A percentile compares a stretch with the other conserved stretches of the same genome.
phyloP scores from a whole-genome alignment of 1,284 basidiomycete genomes.

The Cystobasidium sp. region DNA sequence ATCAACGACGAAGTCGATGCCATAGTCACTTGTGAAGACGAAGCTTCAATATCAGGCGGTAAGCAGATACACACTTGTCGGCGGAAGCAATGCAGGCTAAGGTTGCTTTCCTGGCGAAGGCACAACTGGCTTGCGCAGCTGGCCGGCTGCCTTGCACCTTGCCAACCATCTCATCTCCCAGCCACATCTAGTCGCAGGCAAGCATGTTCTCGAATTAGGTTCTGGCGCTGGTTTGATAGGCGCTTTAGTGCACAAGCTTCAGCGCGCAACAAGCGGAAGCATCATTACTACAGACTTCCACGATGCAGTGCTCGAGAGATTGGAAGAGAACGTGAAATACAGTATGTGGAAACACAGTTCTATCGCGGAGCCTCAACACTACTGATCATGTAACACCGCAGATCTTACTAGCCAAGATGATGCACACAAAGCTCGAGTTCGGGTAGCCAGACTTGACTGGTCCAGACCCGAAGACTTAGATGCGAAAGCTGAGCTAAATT shows the following conservation, averaged over 20 bases:
- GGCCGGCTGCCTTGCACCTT: constrained; percentile 25
- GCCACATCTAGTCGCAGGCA: constrained; percentile 9
- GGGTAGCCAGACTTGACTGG: constrained; percentile 21
- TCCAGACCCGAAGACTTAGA: neutral
- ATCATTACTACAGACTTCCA: constrained; percentile 27
- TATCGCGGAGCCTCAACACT: neutral
- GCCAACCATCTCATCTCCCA: constrained; percentile 23
- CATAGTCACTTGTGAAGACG: constrained; percentile 18
- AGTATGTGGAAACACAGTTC: neutral
- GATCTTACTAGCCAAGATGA: neutral
- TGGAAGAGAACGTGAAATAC: neutral
- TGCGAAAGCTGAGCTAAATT: neutral
- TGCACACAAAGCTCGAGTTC: no score
- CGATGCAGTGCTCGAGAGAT: constrained; percentile 17
- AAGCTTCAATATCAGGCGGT: constrained; percentile 30
- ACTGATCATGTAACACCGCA: neutral
- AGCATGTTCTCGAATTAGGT: constrained; percentile 30
- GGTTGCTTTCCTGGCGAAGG: constrained; percentile 2
- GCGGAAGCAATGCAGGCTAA: neutral
- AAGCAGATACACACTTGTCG: neutral
- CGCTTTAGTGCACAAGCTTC: constrained; percentile 15
- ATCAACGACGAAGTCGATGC: neutral
- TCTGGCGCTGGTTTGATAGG: constrained; percentile 27
- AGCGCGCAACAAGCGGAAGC: neutral
- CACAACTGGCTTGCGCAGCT: constrained; percentile 35